Conservation (phyloP, 2,329 filamentous ascomycete species). For the Chrysoporthe puriensis region DNA sequence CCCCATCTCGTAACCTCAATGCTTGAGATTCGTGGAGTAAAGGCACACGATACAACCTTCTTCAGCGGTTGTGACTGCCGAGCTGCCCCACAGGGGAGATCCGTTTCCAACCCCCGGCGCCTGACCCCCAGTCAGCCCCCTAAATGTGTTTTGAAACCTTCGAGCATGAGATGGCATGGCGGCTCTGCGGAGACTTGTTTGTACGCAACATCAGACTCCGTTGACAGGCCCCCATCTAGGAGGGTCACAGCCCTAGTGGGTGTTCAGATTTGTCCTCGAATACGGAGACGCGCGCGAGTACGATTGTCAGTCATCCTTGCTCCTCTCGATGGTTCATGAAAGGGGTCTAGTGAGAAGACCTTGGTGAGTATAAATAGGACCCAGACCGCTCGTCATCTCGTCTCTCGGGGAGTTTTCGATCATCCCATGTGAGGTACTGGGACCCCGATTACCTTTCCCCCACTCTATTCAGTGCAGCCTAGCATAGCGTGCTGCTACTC, state of each 20-base stretch:
- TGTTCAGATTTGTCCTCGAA: conserved; percentile 7
- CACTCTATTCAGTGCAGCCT: not conserved
- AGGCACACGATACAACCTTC: not conserved
- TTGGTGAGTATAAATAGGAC: conserved; percentile 3
- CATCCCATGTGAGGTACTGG: not conserved
- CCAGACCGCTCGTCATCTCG: not conserved
- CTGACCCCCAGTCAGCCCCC: not conserved
- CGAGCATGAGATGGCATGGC: conserved; percentile 1
- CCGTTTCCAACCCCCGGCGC: not conserved
- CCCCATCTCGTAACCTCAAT: not conserved
- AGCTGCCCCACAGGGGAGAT: not conserved
- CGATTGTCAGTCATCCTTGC: not conserved
- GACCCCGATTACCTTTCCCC: not conserved
- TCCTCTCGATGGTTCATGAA: not conserved
- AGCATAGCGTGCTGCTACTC: not conserved
- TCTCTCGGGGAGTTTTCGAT: not conserved
- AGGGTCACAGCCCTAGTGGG: not conserved
- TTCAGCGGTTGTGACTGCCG: no score
- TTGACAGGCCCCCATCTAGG: not conserved
- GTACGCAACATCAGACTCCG: conserved; percentile 4
- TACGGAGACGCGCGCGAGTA: not conserved
- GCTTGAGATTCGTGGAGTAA: conserved; percentile 13
- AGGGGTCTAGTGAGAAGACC: not conserved
- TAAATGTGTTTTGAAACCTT: conserved; percentile 12
- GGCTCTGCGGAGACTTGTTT: conserved; percentile 5